Conservation (phyloP, 768 basidiomycete species). For the Mycena albidolilacea region DNA sequence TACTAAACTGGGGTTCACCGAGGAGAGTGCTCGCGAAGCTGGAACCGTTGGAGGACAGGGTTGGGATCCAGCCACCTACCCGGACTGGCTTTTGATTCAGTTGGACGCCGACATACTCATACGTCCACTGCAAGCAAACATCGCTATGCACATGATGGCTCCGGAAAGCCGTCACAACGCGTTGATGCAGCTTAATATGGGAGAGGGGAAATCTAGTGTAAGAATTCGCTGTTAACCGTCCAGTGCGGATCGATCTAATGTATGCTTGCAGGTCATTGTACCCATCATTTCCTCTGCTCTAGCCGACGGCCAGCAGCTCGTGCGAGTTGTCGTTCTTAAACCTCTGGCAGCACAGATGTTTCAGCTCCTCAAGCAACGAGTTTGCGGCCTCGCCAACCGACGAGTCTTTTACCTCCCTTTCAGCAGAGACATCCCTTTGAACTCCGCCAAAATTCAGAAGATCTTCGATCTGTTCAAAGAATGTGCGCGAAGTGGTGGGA, state of each 20-base stretch:
- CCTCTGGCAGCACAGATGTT: conserved; percentile 65
- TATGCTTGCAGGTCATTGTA: conserved; percentile 54
- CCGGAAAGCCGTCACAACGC: conserved; percentile 56
- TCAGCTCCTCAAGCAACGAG: conserved; percentile 58
- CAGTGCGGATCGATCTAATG: not conserved
- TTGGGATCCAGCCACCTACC: conserved; percentile 42
- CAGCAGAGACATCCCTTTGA: conserved; percentile 54
- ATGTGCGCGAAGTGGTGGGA: conserved; percentile 56
- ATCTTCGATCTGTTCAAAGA: conserved; percentile 53
- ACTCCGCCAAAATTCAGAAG: conserved; percentile 31
- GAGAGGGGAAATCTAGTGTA: conserved; percentile 68
- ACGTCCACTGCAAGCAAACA: conserved; percentile 56
- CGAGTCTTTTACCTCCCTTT: conserved; percentile 68
- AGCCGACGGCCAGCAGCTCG: conserved; percentile 60
- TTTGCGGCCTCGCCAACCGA: conserved; percentile 62
- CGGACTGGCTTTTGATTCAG: conserved; percentile 64
- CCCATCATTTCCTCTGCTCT: conserved; percentile 59
- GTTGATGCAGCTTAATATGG: conserved; percentile 70
- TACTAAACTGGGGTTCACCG: not conserved
- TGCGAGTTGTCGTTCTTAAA: conserved; percentile 66
- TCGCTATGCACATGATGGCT: conserved; percentile 47
- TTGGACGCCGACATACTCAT: conserved; percentile 54
- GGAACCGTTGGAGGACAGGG: not conserved
- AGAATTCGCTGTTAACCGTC: not conserved
- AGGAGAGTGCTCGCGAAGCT: conserved; percentile 10